A percentile compares a stretch with the other conserved stretches of the same genome.
Conservation (phyloP, 202 grass and related monocot genomes). For the Zoysia matrella region DNA sequence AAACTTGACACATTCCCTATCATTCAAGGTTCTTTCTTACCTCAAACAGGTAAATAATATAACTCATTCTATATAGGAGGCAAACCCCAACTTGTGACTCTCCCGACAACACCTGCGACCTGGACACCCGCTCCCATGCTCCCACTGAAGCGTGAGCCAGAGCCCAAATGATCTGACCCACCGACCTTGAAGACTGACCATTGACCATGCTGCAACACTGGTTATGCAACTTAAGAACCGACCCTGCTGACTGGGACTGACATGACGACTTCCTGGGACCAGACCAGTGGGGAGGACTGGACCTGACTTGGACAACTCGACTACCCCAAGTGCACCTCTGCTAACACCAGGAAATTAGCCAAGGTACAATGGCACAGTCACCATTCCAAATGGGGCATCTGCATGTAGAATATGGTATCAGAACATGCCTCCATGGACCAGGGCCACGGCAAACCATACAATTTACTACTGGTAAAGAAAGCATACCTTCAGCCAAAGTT, state of each 20-base stretch:
- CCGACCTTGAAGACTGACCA: constrained; percentile 61
- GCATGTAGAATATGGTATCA: constrained; percentile 48
- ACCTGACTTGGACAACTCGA: constrained; percentile 52
- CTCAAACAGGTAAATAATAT: constrained; percentile 61
- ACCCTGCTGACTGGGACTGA: constrained; percentile 58
- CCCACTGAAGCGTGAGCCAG: constrained; percentile 32
- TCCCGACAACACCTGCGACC: constrained; percentile 50
- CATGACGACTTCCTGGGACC: constrained; percentile 58
- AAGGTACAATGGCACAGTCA: constrained; percentile 48
- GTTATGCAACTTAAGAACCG: constrained; percentile 48
- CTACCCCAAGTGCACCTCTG: constrained; percentile 45
- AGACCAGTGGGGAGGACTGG: constrained; percentile 55
- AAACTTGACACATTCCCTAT: constrained; percentile 53
- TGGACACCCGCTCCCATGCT: constrained; percentile 37
- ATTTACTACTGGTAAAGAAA: background rate
- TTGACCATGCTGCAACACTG: constrained; percentile 54
- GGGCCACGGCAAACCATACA: background rate
- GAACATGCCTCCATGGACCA: background rate
- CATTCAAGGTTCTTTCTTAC: constrained; percentile 53
- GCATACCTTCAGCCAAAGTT: constrained; percentile 70
- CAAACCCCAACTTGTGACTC: constrained; percentile 42
- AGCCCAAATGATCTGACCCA: constrained; percentile 50
- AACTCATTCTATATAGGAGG: constrained; percentile 68
- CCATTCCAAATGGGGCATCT: constrained; percentile 47
- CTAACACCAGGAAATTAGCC: constrained; percentile 50